These are phyloP conservation scores for Epichloe baconii DNA, from an alignment of 2,329 filamentous ascomycete species.

Conservation along the genomic window DNA sequence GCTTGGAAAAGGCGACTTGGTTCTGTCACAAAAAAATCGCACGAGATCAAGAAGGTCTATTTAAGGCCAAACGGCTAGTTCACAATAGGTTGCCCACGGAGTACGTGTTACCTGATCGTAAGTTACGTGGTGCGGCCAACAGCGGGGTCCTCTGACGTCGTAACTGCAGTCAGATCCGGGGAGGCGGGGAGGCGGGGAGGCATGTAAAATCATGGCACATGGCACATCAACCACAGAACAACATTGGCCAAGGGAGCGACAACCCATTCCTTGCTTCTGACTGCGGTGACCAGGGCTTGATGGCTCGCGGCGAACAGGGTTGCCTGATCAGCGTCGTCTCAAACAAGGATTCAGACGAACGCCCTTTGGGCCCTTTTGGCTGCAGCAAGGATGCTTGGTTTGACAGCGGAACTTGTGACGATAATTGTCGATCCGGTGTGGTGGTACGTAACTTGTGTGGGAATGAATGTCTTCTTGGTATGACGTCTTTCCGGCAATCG, in stretches of 20 bases:
- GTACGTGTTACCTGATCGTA: too few relatives aligned
- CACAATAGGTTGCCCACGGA: too few relatives aligned
- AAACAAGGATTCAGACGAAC: not conserved
- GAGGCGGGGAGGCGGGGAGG: not conserved
- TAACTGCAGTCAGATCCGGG: not conserved
- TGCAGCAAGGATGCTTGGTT: not conserved
- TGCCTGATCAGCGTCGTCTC: not conserved
- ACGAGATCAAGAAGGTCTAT: not conserved
- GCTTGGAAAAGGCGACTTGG: not conserved
- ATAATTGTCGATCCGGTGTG: not conserved
- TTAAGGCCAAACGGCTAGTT: not conserved
- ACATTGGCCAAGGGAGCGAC: not conserved
- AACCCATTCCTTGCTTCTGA: not conserved
- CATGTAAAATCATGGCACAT: not conserved
- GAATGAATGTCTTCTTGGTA: not conserved
- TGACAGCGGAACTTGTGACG: not conserved
- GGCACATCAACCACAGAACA: not conserved
- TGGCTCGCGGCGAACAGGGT: not conserved
- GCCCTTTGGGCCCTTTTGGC: not conserved
- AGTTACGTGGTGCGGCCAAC: not conserved
- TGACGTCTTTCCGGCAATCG: not conserved
- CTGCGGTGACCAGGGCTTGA: not conserved
- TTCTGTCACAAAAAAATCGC: too few relatives aligned
- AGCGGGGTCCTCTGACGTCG: slow-evolving; percentile 6
- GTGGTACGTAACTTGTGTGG: not conserved